Conservation (phyloP, 2,329 filamentous ascomycete genomes). For the Ilyonectria mors-panacis region DNA sequence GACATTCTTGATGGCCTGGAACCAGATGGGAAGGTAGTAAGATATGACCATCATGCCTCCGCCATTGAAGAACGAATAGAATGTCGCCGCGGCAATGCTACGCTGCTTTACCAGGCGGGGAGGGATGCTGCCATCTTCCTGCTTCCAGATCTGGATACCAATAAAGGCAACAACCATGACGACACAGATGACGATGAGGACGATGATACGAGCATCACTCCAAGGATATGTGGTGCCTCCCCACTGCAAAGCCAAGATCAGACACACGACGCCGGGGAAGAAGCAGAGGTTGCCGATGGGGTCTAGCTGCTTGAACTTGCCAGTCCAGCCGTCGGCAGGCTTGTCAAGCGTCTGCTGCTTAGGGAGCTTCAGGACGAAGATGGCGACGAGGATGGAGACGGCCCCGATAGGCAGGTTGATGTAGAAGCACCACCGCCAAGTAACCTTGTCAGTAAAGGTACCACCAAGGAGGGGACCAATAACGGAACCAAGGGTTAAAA, state of each 20-base stretch:
- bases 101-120: conserved; percentile 58
- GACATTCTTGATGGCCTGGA: conserved; percentile 60
- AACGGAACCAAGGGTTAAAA: conserved; percentile 61
- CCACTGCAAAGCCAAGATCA: conserved; percentile 67
- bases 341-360: conserved; percentile 40
- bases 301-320: conserved; percentile 47
- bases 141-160: conserved; percentile 55
- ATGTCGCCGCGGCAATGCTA: conserved; percentile 53
- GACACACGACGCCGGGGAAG: conserved; percentile 59
- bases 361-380: conserved; percentile 49
- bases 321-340: conserved; percentile 37
- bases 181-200: conserved; percentile 50
- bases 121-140: conserved; percentile 60
- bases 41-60: conserved; percentile 49
- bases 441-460: conserved; percentile 52
- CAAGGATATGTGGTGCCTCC: conserved; percentile 56
- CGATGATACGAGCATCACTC: conserved; percentile 42
- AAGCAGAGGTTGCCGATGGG: conserved; percentile 50
- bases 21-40: conserved; percentile 62
- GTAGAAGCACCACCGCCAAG: conserved; percentile 59
- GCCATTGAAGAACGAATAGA: conserved; percentile 57
- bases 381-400: conserved; percentile 50
- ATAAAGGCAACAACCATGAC: conserved; percentile 54
- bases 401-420: conserved; percentile 58
- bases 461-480: conserved; percentile 53